These are phyloP conservation scores for Pseudoneurospora amorphoporcata DNA, from an alignment of 495 filamentous ascomycete genomes.

Conservation along the genomic window DNA sequence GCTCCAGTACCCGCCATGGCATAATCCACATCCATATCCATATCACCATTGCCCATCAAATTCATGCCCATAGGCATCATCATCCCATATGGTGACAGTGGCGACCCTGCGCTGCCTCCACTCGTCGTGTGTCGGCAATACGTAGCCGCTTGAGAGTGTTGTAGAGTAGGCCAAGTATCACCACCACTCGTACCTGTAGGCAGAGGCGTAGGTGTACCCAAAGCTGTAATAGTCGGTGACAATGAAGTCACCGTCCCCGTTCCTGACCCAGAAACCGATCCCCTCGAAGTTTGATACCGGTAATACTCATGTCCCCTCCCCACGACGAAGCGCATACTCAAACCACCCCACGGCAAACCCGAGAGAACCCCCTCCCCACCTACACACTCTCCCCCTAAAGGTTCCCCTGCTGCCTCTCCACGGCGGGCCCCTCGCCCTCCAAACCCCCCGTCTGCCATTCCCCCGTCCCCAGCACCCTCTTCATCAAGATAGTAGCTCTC, in stretches of 20 bases:
- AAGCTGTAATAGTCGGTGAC: neutral
- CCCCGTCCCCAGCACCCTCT: neutral
- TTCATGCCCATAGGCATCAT: neutral
- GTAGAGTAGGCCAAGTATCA: neutral
- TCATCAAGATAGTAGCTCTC: neutral
- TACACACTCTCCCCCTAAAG: neutral
- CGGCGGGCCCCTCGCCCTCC: no score
- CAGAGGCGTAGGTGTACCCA: neutral
- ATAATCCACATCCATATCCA: neutral
- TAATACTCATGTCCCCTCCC: conserved; percentile 32
- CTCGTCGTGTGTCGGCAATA: neutral
- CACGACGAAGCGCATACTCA: conserved; percentile 46
- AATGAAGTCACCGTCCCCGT: neutral
- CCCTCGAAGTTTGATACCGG: neutral
- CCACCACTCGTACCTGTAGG: neutral
- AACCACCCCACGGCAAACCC: conserved; percentile 54
- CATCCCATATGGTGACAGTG: neutral
- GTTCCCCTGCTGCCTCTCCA: no score
- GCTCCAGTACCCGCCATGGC: neutral
- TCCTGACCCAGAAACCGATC: neutral
- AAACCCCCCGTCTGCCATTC: neutral
- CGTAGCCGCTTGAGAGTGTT: neutral
- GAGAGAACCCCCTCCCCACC: conserved; percentile 22
- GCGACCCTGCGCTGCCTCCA: neutral
- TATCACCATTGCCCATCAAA: neutral